phyloP scores from a whole-genome alignment of 768 basidiomycete genomes.

The Pulveroboletus sp. region DNA sequence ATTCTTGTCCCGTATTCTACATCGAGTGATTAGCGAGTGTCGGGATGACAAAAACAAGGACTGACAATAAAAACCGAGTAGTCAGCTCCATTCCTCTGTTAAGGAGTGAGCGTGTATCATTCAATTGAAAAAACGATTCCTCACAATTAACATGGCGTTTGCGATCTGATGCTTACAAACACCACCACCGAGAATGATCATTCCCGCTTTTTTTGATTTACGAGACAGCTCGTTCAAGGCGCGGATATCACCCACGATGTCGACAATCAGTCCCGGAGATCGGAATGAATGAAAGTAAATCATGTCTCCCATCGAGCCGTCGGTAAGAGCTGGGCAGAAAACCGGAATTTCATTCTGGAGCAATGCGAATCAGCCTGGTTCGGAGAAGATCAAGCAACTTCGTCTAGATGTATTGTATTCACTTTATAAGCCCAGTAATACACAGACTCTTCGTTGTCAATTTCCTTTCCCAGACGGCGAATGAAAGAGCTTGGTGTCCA shows the following conservation, averaged over 20 bases:
- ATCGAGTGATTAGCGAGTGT: neutral
- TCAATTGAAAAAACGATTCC: constrained; percentile 16
- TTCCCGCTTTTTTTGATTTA: constrained; percentile 88
- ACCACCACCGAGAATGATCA: constrained; percentile 97
- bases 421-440: constrained; percentile 99
- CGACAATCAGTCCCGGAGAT: constrained; percentile 77
- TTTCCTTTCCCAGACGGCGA: constrained; percentile 90
- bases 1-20: constrained; percentile 98
- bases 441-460: constrained; percentile 93
- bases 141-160: constrained; percentile 98
- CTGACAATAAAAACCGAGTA: constrained; percentile 92
- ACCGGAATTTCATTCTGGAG: constrained; percentile 94
- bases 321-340: constrained; percentile 96
- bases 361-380: constrained; percentile 24
- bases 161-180: constrained; percentile 99
- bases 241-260: constrained; percentile 94
- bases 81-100: constrained; percentile 94
- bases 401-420: constrained; percentile 33
- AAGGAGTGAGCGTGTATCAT: constrained; percentile 2
- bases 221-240: constrained; percentile 85
- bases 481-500: constrained; percentile 98
- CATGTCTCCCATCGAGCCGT: constrained; percentile 98
- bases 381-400: constrained; percentile 9
- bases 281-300: constrained; percentile 98
- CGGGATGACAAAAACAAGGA: neutral